A percentile compares a stretch with the other conserved stretches of the same genome.
Conservation (phyloP, 2,329 filamentous ascomycete genomes). For the Cercospora beticola region DNA sequence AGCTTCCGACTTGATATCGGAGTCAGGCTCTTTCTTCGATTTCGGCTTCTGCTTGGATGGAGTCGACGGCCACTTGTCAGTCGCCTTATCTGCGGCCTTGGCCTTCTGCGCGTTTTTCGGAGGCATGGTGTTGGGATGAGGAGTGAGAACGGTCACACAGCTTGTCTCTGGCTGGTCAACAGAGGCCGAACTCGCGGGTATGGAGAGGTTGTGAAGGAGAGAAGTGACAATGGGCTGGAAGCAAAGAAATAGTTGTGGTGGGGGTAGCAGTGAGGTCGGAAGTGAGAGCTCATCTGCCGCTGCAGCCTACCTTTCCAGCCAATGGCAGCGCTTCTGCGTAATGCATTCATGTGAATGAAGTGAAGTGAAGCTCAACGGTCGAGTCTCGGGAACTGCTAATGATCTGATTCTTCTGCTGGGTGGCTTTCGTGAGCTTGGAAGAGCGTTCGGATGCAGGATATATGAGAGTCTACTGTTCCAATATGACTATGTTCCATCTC, state of each 20-base stretch:
- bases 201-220: background rate
- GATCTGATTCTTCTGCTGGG: background rate
- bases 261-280: background rate
- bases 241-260: background rate
- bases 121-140: constrained; percentile 23
- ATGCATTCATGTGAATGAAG: background rate
- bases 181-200: background rate
- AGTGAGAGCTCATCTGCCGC: background rate
- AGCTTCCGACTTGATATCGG: constrained; percentile 9
- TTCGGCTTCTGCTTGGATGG: background rate
- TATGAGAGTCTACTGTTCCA: background rate
- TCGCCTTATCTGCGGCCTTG: constrained; percentile 11
- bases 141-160: background rate
- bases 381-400: background rate
- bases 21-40: background rate
- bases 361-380: constrained; percentile 3
- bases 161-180: background rate
- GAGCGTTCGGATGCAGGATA: background rate
- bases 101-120: constrained; percentile 27
- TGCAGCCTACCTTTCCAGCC: background rate
- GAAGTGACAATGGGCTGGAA: background rate
- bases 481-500: background rate
- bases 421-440: background rate
- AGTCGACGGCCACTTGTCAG: background rate
- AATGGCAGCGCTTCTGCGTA: background rate